Evolutionary conservation across 73 alveolate species (phyloP).

Genomic region (Paramecium octaurelia): DNA sequence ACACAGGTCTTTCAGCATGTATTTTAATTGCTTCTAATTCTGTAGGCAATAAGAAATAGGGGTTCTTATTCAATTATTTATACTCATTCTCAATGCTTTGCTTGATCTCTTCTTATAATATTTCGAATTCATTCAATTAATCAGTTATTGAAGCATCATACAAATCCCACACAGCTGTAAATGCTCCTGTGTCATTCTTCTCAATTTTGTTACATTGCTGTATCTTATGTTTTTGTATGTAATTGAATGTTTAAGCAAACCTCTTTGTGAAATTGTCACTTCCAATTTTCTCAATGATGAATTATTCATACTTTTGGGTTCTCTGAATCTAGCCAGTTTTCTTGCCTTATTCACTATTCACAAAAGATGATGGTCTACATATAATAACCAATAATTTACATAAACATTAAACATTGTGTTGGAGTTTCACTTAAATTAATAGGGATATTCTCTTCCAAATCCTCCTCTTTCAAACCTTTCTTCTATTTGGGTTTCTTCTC

Average conservation of each 20-base stretch:
- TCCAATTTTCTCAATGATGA: constrained; percentile 67
- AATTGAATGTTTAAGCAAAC: constrained; percentile 67
- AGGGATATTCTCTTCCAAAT: constrained; percentile 69
- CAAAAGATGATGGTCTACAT: constrained; percentile 46
- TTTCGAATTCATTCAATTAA: constrained; percentile 56
- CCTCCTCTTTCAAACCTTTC: constrained; percentile 63
- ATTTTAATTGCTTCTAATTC: constrained; percentile 50
- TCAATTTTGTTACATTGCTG: constrained; percentile 51
- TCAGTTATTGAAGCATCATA: constrained; percentile 65
- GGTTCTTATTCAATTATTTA: constrained; percentile 49
- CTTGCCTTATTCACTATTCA: constrained; percentile 48
- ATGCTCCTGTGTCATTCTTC: constrained; percentile 60
- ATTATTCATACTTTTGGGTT: constrained; percentile 67
- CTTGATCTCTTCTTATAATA: constrained; percentile 51
- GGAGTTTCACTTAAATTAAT: constrained; percentile 79
- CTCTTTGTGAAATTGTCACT: constrained; percentile 65
- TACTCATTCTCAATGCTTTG: constrained; percentile 41
- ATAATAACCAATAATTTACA: background rate
- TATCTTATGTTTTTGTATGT: constrained; percentile 38
- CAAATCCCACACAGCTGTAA: constrained; percentile 68
- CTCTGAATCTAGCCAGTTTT: constrained; percentile 59
- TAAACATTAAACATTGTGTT: constrained; percentile 38
- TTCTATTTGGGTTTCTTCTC: constrained; percentile 49
- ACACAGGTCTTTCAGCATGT: constrained; percentile 52
- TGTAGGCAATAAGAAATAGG: constrained; percentile 42